Evolutionary conservation across 75 land plant species (phyloP), one percentile per base, ranked within the genome.

Genomic region (Larix kaempferi): DNA sequence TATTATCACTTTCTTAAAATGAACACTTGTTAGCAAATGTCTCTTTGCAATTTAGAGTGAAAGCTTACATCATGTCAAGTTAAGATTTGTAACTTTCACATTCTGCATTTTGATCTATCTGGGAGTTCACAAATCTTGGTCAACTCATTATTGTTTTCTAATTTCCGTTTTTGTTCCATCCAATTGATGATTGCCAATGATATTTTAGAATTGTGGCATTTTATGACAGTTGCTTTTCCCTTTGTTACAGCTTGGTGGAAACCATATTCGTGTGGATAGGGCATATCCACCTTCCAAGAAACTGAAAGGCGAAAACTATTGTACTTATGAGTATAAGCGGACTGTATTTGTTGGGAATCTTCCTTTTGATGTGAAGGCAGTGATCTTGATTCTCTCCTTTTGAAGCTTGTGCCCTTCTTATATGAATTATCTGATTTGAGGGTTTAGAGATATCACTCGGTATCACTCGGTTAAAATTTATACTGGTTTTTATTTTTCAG

Each of bases 281-380:
- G 99, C 98, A 56, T 81, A 89, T 73, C 92, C 95, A 76, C 99
- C 97, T 65, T 85, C 88, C 7, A 88, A 90, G 74, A 93, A 88
- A 71, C 26, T 89, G 55, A 91, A 91, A 73, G 87, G 88, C 73
- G 88, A 86, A 49, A 75, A 19, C 67, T 56, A 78, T 78, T 75
- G 85, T 39, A 80, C 86, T 23, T 97, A 97, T 87, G 95, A 94
- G 76, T 80, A 71, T 41, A 89, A 88, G 59, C 87, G 91, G 78
- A 92, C 99, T 64, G 79, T 94, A 73, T 97, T 97, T 83, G 86
- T 97, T 39, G 99, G 99, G 21, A 97, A 97, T 79, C 88, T 97
- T 15, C 99, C 99, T 55, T 97, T 89, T 89, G 99, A 97, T 85
- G 98, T 94, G 44, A 91, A 94, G 92, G 99, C 92, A 76, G 49